phyloP scores from a whole-genome alignment of 2,329 filamentous ascomycete species.

The Nemania sp. region DNA sequence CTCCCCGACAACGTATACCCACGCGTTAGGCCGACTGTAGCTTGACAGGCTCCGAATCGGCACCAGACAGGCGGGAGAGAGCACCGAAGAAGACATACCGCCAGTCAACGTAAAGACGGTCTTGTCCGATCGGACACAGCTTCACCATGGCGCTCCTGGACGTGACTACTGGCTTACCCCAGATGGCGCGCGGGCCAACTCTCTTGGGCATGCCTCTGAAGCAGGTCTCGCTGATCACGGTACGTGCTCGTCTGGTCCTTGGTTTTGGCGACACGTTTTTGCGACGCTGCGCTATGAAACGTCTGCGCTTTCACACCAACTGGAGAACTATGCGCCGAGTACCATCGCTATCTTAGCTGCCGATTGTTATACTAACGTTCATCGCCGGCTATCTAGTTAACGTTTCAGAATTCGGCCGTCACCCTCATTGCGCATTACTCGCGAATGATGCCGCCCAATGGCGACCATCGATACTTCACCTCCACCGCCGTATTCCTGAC shows the following conservation, averaged over 20 bases:
- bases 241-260: too few species aligned
- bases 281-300: too few species aligned
- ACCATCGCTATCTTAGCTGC: neutral
- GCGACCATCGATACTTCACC: conserved; percentile 86
- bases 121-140: neutral
- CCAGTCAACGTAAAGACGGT: too few species aligned
- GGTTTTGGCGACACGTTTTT: too few species aligned
- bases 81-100: neutral
- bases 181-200: conserved; percentile 47
- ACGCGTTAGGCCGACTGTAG: neutral
- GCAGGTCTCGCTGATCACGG: conserved; percentile 67
- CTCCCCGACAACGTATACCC: neutral
- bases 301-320: too few species aligned
- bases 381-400: conserved; percentile 58
- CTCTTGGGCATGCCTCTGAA: conserved; percentile 67
- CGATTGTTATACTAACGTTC: conserved; percentile 12
- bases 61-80: neutral
- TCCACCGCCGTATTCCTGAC: conserved; percentile 94
- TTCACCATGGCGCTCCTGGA: conserved; percentile 49
- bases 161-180: conserved; percentile 40
- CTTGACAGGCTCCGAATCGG: neutral
- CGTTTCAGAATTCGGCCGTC: conserved; percentile 77
- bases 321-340: too few species aligned
- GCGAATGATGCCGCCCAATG: conserved; percentile 82
- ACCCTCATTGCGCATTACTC: conserved; percentile 93